Conservation (phyloP, 2,329 filamentous ascomycete genomes). For the Scytalidium lignicola region DNA sequence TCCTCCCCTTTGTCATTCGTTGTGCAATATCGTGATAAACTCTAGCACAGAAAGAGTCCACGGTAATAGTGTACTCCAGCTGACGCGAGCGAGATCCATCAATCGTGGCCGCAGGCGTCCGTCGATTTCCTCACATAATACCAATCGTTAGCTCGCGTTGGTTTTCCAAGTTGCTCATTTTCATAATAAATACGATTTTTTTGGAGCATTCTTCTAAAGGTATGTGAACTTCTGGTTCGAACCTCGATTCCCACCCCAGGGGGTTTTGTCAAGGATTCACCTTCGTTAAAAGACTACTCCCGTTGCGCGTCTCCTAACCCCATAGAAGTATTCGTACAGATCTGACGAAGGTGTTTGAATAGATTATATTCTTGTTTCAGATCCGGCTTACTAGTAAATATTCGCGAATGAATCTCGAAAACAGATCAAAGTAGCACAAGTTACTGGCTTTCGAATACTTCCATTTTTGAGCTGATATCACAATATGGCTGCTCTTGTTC, state of each 20-base stretch:
- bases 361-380: background rate
- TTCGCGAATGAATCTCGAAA: background rate
- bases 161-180: constrained; percentile 15
- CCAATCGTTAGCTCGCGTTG: constrained; percentile 34
- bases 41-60: constrained; percentile 3
- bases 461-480: constrained; percentile 14
- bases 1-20: background rate
- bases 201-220: constrained; percentile 20
- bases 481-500: constrained; percentile 81
- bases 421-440: background rate
- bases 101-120: constrained; percentile 53
- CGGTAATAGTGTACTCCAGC: constrained; percentile 26
- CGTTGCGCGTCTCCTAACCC: too few relatives aligned
- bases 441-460: constrained; percentile 6
- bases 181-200: constrained; percentile 26
- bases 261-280: background rate
- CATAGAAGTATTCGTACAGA: background rate
- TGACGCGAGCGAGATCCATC: constrained; percentile 18
- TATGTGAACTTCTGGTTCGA: constrained; percentile 18
- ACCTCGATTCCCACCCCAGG: constrained; percentile 10
- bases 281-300: constrained; percentile 8
- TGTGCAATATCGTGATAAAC: background rate
- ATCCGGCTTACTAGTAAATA: background rate
- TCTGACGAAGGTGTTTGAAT: background rate
- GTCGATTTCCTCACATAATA: constrained; percentile 33